A percentile compares a stretch with the other conserved stretches of the same genome.
These are phyloP conservation scores for Beverwykella pulmonaria DNA, from an alignment of 495 filamentous ascomycete genomes.

Conservation along the genomic window DNA sequence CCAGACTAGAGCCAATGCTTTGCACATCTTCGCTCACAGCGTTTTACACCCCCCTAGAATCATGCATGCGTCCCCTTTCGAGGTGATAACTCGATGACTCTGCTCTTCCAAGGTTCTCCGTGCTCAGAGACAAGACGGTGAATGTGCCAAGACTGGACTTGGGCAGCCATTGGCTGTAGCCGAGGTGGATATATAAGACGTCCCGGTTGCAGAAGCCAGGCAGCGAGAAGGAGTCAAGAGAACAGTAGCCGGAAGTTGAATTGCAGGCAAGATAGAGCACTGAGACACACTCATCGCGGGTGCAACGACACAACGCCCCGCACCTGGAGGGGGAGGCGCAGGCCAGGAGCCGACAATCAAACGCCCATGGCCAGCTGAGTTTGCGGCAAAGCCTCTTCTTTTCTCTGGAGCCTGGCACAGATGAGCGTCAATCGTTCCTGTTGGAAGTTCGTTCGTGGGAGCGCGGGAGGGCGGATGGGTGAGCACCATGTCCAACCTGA, in stretches of 20 bases:
- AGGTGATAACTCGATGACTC: background rate
- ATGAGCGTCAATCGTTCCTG: background rate
- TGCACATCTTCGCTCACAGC: background rate
- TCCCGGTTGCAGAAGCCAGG: slow-evolving; percentile 9
- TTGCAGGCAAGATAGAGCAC: background rate
- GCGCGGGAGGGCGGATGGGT: slow-evolving; percentile 1
- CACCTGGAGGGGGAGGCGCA: slow-evolving; percentile 2
- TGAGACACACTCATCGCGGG: background rate
- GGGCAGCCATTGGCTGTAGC: background rate
- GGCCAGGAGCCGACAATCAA: background rate
- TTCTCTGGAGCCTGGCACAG: background rate
- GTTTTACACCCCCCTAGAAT: background rate
- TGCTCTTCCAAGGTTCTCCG: background rate
- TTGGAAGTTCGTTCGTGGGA: background rate
- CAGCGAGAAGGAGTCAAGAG: background rate
- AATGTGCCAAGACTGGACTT: slow-evolving; percentile 5
- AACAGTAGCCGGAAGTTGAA: no score
- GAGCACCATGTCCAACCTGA: slow-evolving; percentile 11
- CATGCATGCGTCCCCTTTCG: background rate
- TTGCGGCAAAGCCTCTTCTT: background rate
- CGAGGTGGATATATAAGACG: background rate
- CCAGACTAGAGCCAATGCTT: background rate
- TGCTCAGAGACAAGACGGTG: slow-evolving; percentile 6
- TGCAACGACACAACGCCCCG: slow-evolving; percentile 1
- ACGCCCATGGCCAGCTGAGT: slow-evolving; percentile 15